A percentile compares a stretch with the other conserved stretches of the same genome.
Evolutionary conservation across 768 basidiomycete genomes (phyloP).

Genomic region (Crepidotus variabilis): DNA sequence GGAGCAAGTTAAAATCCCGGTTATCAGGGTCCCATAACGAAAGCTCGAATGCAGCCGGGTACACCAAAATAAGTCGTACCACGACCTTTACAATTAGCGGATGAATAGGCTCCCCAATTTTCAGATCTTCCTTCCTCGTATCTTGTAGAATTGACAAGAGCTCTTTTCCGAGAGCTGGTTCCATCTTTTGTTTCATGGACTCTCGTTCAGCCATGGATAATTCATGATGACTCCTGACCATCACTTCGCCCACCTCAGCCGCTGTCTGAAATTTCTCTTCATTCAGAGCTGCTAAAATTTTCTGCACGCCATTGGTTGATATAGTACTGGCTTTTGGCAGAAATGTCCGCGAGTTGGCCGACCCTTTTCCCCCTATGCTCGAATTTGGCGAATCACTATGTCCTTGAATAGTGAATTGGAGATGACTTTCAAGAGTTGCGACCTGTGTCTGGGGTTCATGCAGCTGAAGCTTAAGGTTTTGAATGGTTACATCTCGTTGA

Average conservation of each 20-base stretch:
- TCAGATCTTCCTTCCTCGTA: no score
- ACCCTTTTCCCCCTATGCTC: conserved; percentile 34
- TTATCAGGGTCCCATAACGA: no score
- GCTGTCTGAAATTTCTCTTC: conserved; percentile 46
- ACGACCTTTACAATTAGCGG: no score
- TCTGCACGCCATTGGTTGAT: conserved; percentile 39
- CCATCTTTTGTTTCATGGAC: not conserved
- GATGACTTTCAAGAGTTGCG: no score
- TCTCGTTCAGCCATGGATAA: conserved; percentile 34
- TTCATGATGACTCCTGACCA: conserved; percentile 37
- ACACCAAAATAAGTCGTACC: no score
- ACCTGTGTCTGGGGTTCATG: no score
- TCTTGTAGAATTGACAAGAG: not conserved
- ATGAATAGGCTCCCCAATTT: no score
- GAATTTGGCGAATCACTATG: no score
- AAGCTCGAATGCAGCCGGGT: no score
- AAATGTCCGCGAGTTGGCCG: conserved; percentile 41
- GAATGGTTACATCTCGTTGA: not conserved
- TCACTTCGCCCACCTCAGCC: conserved; percentile 42
- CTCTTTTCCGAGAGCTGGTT: not conserved
- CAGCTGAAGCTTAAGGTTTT: not conserved
- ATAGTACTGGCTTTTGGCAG: conserved; percentile 37
- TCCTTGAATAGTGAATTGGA: not conserved
- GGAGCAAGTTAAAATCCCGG: no score
- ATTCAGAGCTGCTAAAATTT: conserved; percentile 41